These are phyloP conservation scores for Fusarium subtropicale DNA, from an alignment of 2,329 filamentous ascomycete species.

Conservation along the genomic window DNA sequence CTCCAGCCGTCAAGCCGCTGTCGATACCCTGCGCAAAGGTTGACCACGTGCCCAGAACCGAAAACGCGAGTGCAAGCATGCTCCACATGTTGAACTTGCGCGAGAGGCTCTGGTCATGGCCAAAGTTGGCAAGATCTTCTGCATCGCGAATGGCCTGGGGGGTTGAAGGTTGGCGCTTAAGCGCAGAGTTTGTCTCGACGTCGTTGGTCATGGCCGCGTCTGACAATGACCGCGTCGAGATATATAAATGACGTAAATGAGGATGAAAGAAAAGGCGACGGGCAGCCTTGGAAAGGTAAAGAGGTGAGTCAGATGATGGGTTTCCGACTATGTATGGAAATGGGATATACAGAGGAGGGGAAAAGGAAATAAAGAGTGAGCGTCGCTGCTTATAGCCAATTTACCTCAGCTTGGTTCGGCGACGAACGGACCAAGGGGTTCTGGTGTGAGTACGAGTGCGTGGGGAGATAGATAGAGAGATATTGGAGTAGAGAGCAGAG, in stretches of 20 bases:
- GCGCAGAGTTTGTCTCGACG: conserved; percentile 43
- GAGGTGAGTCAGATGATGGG: neutral
- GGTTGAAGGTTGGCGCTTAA: conserved; percentile 38
- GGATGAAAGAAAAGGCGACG: conserved; percentile 28
- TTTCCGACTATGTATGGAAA: conserved; percentile 1
- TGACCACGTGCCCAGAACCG: conserved; percentile 68
- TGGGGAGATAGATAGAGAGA: neutral
- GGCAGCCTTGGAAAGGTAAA: conserved; percentile 29
- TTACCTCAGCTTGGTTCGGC: neutral
- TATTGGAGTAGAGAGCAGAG: neutral
- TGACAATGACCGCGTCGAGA: conserved; percentile 41
- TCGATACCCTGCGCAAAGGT: conserved; percentile 63
- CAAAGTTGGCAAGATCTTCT: conserved; percentile 55
- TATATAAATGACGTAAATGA: conserved; percentile 15
- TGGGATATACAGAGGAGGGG: neutral
- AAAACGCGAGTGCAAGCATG: conserved; percentile 68
- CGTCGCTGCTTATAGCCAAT: conserved; percentile 34
- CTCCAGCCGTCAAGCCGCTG: conserved; percentile 66
- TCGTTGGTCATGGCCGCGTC: conserved; percentile 45
- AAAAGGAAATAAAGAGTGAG: conserved; percentile 1
- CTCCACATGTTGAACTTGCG: conserved; percentile 66
- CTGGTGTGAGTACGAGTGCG: conserved; percentile 5
- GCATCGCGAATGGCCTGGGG: conserved; percentile 52
- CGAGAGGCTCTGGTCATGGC: conserved; percentile 54
- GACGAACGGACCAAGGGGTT: conserved; percentile 27